Base-by-base conservation (phyloP, 768 basidiomycete species). In the Grammothele lineata region DNA sequence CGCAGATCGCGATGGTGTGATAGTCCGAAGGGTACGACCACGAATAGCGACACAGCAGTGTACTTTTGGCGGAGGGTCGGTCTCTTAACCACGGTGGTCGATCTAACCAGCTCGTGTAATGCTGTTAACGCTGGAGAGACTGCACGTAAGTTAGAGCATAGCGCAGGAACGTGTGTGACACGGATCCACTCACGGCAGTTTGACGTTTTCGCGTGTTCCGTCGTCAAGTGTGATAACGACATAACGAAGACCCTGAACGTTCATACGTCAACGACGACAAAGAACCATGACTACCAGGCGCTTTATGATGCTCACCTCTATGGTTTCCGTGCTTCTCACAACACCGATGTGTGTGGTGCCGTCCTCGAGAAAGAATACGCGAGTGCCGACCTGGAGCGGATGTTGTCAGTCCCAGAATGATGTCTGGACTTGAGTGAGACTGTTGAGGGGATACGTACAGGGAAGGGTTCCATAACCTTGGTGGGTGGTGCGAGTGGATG, bases 301-400 rank as follows among this genome's bases (percentile, higher is more conserved):
- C 24, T 18, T 24, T 10, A 27, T 14, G 3, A 64, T 12, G 17
- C 77, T 53, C 58, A 83, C 87, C 60, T 87, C 85, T 14, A 74
- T 70, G 36, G 72, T 70, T 48, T 69, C 73, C 24, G 78, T 77
- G 2, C 70, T 68, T 43, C 71, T 66, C 6, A 90, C 84, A 4
- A 67, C 72, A 12, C 83, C 87, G 54, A 81, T 78, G 45, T 78
- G 72, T 35, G 78, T 69, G 40, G 74, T 81, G 34, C 62, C 65
- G 22, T 75, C 65, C 40, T 71, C 70, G 77, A 83, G 85, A 69
- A 77, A 88, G 59, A 78, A 81, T 39, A 90, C 83, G 41, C 77
- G 73, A 53, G 83, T 81, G 57, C 85, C 85, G 45, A 72, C 70
- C 87, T 89, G 40, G n/a, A 18, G 22, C 11, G 27, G 27, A 7